Evolutionary conservation across 1,284 basidiomycete genomes (phyloP), one percentile per base, ranked within the genome.

Genomic region (Ganoderma sinense): DNA sequence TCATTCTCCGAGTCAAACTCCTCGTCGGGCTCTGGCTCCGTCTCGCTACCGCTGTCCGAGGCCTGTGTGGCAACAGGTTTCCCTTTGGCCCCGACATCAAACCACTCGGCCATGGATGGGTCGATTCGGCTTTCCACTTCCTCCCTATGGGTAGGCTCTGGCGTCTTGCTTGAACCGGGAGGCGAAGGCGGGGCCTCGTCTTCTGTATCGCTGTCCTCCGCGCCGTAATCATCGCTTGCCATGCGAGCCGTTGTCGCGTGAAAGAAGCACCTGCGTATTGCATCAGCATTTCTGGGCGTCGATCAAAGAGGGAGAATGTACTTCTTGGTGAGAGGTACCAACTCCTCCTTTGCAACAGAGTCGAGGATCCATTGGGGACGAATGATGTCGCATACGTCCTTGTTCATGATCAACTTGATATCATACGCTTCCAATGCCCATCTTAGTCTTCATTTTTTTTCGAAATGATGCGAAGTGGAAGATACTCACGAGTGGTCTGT

Each of bases 311-410:
- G 45, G 29, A 62, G 39, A 10, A 71, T 80, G 59, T 77, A 96
- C 94, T 89, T 92, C 78, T 91, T 90, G 43, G 82, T 84, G 60
- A 96, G 79, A 0, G 94, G 91, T 16, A 90, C 78, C 18, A 85
- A 80, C 66, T 86, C 81, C 18, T 84, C 85, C 39, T 84, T 82
- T 4, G 86, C 83, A 56, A 97, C 85, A n/a, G 91, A 95, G 75
- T 96, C 94, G 58, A 86, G 78, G 62, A 98, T 84, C 95, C 96
- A 98, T 40, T 87, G 82, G 0, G 96, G 94, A 66, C 86, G 90
- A 67, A 97, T 82, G 62, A 97, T 87, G 76, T 95, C 93, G 68
- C 89, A 81, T 0, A 83, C 81, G 5, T 84, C 89, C 76, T 92
- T 92, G 71, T 92, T 83, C 68, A 89, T 91, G 75, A 88, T 84